A percentile compares a stretch with the other conserved stretches of the same genome.
Evolutionary conservation across 2,329 filamentous ascomycete species (phyloP).

Genomic region (Akanthomyces muscarius): DNA sequence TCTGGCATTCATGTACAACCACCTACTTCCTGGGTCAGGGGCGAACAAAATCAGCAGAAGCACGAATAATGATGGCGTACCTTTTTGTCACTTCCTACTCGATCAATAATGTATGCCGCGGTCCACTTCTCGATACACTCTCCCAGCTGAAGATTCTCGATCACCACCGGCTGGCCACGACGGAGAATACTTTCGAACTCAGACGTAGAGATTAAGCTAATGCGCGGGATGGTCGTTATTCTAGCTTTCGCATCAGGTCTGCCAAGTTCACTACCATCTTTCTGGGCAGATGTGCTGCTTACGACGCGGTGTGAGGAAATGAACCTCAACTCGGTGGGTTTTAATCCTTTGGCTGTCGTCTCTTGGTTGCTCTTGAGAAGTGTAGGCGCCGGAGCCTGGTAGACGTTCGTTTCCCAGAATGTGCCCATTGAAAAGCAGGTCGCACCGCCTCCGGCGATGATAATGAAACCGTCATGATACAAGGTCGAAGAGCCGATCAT

Average conservation of each 20-base stretch:
- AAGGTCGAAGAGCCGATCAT: slow-evolving; percentile 64
- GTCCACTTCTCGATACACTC: slow-evolving; percentile 65
- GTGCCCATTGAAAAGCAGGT: slow-evolving; percentile 90
- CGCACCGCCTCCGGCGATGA: slow-evolving; percentile 74
- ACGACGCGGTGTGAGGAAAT: slow-evolving; percentile 9
- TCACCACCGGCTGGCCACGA: slow-evolving; percentile 52
- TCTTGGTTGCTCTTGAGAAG: not conserved
- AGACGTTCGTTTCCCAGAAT: slow-evolving; percentile 69
- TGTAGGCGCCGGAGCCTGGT: slow-evolving; percentile 32
- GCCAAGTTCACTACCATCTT: not conserved
- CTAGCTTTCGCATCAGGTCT: slow-evolving; percentile 19
- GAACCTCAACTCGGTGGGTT: not conserved
- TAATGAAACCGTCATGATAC: slow-evolving; percentile 43
- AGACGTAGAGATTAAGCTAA: slow-evolving; percentile 46
- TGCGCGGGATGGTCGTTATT: slow-evolving; percentile 43
- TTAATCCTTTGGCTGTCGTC: not conserved
- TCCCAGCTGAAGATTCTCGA: slow-evolving; percentile 64
- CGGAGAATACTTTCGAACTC: slow-evolving; percentile 60
- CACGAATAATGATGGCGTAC: slow-evolving; percentile 36
- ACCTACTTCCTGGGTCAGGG: slow-evolving; percentile 43
- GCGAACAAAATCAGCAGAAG: not conserved
- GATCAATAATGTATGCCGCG: slow-evolving; percentile 59
- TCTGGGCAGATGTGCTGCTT: slow-evolving; percentile 15
- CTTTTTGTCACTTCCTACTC: slow-evolving; percentile 57
- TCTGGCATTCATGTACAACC: slow-evolving; percentile 65